Evolutionary conservation across 352 stramenopile genomes (phyloP), one percentile per base, ranked within the genome.

Genomic region (Thalassiosira livingstoniorum): DNA sequence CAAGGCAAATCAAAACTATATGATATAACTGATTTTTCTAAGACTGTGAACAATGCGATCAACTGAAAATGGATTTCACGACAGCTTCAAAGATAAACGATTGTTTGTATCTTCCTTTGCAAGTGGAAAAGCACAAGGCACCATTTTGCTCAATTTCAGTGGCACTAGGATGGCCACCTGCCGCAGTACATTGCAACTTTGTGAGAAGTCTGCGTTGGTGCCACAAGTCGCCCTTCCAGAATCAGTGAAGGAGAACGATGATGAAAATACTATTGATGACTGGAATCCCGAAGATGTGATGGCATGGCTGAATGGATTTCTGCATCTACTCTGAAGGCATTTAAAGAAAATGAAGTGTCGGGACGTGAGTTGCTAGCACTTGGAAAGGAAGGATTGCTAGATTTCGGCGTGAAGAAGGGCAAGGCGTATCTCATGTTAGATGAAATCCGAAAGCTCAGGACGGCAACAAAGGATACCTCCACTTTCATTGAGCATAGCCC

Each of bases 91-190:
- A 31, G 75, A 82, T 58, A 55, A 76, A 75, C 13, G 47, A 34
- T 31, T 3, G 32, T 83, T 83, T 29, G 53, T 78, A 7, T 32
- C 23, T 7, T 27, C 45, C 29, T 57, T 64, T 53, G 32, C 27
- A 57, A 62, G 5, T 43, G 27, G 39, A 11, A 43, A 67, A 11
- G 1, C 23, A 2, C 34, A 73, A 55, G 68, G 80, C 63, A 31
- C 80, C 27, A 64, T 84, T 21, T 51, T 23, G 13, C 70, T 84
- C 51, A 84, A 84, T 75, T 68, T 84, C 32, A 66, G 77, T 54
- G 77, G 77, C 32, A 65, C 61, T n/a, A 70, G 53, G 1, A 84
- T 84, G 77, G 31, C 37, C 31, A 72, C 62, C n/a, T 27, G 32
- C 54, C 58, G 76, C 18, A 53, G 43, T 21, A 78, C 76, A 27